phyloP scores from a whole-genome alignment of 202 grass and related monocot genomes.

The Musa balbisiana region DNA sequence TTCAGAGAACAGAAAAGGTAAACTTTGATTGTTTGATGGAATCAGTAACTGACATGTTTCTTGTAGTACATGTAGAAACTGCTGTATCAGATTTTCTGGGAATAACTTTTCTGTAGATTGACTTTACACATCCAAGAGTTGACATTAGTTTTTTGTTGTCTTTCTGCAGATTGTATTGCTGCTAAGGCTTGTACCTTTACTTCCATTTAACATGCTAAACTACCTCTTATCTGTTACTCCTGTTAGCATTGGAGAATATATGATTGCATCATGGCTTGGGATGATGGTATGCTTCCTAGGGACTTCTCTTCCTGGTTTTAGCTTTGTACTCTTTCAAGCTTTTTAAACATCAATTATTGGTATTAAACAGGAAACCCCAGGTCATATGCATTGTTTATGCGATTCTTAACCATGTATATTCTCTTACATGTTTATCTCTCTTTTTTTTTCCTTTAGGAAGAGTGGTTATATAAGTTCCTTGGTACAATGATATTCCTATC shows the following conservation, averaged over 20 bases:
- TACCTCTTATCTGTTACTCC: constrained; percentile 98
- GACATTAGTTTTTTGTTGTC: neutral
- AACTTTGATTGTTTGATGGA: neutral
- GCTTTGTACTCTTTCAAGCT: neutral
- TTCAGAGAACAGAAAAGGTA: no score
- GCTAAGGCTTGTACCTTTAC: constrained; percentile 88
- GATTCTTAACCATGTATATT: neutral
- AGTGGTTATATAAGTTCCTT: no score
- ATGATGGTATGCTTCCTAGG: constrained; percentile 67
- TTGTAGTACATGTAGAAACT: neutral
- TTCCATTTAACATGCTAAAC: constrained; percentile 99
- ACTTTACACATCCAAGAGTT: neutral
- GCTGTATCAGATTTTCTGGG: neutral
- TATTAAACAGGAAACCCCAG: no score
- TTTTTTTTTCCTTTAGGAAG: neutral
- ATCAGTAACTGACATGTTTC: neutral
- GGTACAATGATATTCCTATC: no score
- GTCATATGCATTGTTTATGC: neutral
- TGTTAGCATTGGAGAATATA: constrained; percentile 92
- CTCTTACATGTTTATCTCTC: neutral
- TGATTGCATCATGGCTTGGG: constrained; percentile 94
- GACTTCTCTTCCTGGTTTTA: neutral
- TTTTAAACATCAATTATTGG: no score
- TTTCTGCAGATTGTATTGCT: constrained; percentile 22
- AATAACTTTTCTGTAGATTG: neutral